phyloP scores from a whole-genome alignment of 1,284 basidiomycete genomes.

The Heterobasidion parviporum region DNA sequence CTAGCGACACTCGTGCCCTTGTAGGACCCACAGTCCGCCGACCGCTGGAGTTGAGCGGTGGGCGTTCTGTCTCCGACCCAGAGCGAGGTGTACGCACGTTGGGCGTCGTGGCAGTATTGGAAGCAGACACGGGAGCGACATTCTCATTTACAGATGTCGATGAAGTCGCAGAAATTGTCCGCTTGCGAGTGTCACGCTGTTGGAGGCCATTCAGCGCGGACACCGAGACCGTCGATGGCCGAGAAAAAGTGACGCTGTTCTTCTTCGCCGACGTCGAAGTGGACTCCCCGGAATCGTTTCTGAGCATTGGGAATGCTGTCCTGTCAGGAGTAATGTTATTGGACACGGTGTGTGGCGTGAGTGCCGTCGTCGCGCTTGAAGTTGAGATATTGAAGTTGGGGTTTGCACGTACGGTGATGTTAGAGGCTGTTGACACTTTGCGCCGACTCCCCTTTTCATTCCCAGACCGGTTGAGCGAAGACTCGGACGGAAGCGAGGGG shows the following conservation, averaged over 20 bases:
- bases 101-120: slow-evolving; percentile 4
- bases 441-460: slow-evolving; percentile 25
- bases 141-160: slow-evolving; percentile 1
- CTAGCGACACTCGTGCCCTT: slow-evolving; percentile 39
- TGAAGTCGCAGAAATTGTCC: slow-evolving; percentile 22
- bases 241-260: slow-evolving; percentile 51
- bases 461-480: slow-evolving; percentile 24
- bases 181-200: slow-evolving; percentile 33
- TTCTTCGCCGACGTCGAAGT: slow-evolving; percentile 16
- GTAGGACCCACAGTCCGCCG: slow-evolving; percentile 32
- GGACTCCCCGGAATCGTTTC: slow-evolving; percentile 33
- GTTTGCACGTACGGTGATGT: slow-evolving; percentile 43
- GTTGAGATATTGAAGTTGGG: slow-evolving; percentile 39
- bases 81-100: slow-evolving; percentile 19
- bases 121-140: neutral
- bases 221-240: slow-evolving; percentile 44
- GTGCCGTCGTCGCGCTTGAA: slow-evolving; percentile 55
- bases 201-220: slow-evolving; percentile 47
- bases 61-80: slow-evolving; percentile 45
- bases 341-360: slow-evolving; percentile 58
- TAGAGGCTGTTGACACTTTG: slow-evolving; percentile 40
- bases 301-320: slow-evolving; percentile 30
- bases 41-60: slow-evolving; percentile 24
- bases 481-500: slow-evolving; percentile 51
- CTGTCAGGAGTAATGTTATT: slow-evolving; percentile 28